Percentiles rank a stretch among this genome's conserved stretches.
phyloP scores from a whole-genome alignment of 306 rosid genomes.

The Vicia faba region DNA sequence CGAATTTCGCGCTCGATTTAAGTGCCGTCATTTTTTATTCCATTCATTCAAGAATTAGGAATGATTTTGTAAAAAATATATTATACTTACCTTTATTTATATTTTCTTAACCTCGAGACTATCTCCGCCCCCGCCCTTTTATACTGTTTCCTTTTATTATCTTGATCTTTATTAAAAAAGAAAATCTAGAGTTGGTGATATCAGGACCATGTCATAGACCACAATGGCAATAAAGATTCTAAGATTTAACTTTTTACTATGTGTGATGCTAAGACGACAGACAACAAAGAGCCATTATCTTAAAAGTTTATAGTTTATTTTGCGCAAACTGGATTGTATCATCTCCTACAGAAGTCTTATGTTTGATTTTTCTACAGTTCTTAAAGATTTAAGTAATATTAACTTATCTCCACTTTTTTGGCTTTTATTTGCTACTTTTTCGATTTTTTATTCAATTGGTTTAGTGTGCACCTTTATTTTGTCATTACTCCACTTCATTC shows the following conservation, averaged over 20 bases:
- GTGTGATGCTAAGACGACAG: slow-evolving; percentile 17
- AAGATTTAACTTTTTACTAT: background rate
- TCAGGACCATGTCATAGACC: slow-evolving; percentile 1
- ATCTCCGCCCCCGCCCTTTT: too few species aligned
- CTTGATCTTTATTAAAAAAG: too few species aligned
- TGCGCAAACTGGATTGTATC: background rate
- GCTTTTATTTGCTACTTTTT: slow-evolving; percentile 13
- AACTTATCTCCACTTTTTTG: background rate
- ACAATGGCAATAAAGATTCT: slow-evolving; percentile 3
- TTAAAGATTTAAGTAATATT: slow-evolving; percentile 9
- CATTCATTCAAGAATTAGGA: too few species aligned
- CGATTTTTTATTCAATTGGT: slow-evolving; percentile 1
- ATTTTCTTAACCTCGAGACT: too few species aligned
- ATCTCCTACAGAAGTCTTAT: slow-evolving; percentile 25
- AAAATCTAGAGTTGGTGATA: background rate
- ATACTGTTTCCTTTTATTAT: too few species aligned
- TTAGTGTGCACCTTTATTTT: slow-evolving; percentile 16
- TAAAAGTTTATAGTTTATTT: background rate
- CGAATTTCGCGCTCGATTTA: too few species aligned
- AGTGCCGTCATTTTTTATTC: too few species aligned
- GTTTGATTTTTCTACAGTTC: slow-evolving; percentile 21
- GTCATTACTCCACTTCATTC: background rate
- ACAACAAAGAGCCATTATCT: slow-evolving; percentile 3
- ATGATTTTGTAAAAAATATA: too few species aligned
- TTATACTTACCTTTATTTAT: too few species aligned